A percentile compares a stretch with the other conserved stretches of the same genome.
Evolutionary conservation across 2,329 filamentous ascomycete genomes (phyloP).

Genomic region (Penicillium occitanis): DNA sequence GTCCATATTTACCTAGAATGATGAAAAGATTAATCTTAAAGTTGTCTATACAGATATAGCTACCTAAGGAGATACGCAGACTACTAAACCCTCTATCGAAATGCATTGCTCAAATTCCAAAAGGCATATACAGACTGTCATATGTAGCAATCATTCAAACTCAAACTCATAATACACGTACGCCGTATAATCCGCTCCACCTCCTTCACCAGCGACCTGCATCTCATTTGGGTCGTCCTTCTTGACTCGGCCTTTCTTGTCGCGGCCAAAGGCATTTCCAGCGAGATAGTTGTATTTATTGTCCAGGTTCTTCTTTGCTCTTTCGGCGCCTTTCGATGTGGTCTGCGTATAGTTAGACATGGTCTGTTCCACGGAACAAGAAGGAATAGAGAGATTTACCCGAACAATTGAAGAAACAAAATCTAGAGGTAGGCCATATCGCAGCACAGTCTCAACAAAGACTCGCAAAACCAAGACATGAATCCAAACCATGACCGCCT

Average conservation of each 20-base stretch:
- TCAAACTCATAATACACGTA: constrained; percentile 98
- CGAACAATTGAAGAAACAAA: constrained; percentile 82
- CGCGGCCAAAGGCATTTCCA: constrained; percentile 87
- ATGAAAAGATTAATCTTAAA: background rate
- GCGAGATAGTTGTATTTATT: constrained; percentile 85
- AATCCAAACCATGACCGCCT: constrained; percentile 93
- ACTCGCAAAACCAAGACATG: constrained; percentile 88
- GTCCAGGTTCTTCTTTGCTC: constrained; percentile 77
- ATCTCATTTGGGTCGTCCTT: constrained; percentile 92
- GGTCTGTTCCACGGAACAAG: too few species aligned
- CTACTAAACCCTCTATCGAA: constrained; percentile 8
- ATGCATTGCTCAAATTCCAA: background rate
- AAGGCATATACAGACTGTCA: constrained; percentile 11
- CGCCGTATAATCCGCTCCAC: constrained; percentile 83
- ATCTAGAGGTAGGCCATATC: constrained; percentile 88
- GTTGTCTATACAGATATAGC: background rate
- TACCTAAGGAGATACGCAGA: background rate
- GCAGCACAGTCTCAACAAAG: constrained; percentile 96
- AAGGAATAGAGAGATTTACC: constrained; percentile 55
- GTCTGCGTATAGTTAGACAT: constrained; percentile 57
- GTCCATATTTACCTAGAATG: constrained; percentile 9
- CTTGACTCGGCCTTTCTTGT: constrained; percentile 88
- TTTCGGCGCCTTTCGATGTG: constrained; percentile 75
- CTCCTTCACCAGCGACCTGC: constrained; percentile 68
- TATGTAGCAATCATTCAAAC: constrained; percentile 52